Evolutionary conservation across 2,329 filamentous ascomycete species (phyloP), one percentile per base, ranked within the genome.

Genomic region (Xylaria sp.): DNA sequence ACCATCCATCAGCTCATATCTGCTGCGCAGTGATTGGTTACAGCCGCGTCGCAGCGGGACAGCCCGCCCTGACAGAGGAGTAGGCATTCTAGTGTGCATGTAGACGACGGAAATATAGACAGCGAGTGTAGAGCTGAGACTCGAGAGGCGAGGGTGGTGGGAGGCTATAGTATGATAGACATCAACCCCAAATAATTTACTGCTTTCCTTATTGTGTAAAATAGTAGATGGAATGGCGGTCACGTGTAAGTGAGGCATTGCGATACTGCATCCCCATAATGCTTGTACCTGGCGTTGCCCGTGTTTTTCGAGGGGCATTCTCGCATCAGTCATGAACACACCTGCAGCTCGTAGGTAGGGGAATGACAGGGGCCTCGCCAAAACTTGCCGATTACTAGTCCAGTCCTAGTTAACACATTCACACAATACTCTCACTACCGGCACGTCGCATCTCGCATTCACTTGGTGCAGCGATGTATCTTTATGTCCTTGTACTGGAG

Each of bases 321-420:
- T 15, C 15, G 19, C 19, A 33, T 23, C 17, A 8, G 21, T 35
- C 17, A 48, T 48, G 17, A 19, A 31, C 19, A 15, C 21, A 6
- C 23, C 19, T 33, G 46, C n/a, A 31, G 27, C 27, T 17, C 23
- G 44, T 21, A 15, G 25, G 37, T 31, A 54, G 47, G 23, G 10
- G 53, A 48, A 31, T 5, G 19, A 44, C 35, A 29, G 49, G 41
- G 25, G 23, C 31, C 38, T 63, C 61, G 61, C 44, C 48, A 54
- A 61, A 60, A 63, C 54, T 33, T 63, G 53, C 61, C 54, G n/a
- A 25, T 55, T 51, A 47, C 19, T 35, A 21, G 47, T 21, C 37
- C 40, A 21, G 47, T 21, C 37, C 40, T 56, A 29, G 17, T 44
- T 19, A 51, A 38, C 29, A n/a, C 23, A 44, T 46, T 40, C 25